Base-by-base conservation (phyloP, 169 alveolate species). In the Cystoisospora suis region DNA sequence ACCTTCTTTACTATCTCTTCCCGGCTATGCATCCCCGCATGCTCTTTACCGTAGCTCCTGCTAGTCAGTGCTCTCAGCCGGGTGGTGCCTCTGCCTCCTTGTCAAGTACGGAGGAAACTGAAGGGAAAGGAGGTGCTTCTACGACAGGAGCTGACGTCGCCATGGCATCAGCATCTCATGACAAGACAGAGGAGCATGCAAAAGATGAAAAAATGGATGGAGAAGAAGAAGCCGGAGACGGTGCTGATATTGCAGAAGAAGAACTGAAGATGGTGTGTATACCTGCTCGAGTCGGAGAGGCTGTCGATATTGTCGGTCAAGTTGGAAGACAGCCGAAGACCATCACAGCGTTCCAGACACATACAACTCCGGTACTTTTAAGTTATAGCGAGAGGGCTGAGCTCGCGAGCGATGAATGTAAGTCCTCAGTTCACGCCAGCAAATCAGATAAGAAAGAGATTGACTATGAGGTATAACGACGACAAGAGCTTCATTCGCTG, bases 301-400 rank as follows among this genome's bases (percentile, higher is more conserved):
- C 99, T 29, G 98, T 97, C 17, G 99, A 98, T 90, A 95, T 94
- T 32, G 99, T 97, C 5, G 99, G 98, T 40, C 96, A 95, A 86
- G 97, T 97, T 29, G 99, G 99, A 45, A 75, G 92, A 70, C 90
- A 89, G 53, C 93, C 93, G 44, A 85, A 85, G 81, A 72, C 92
- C 40, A 93, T 88, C 38, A 80, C 90, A 86, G 96, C 99, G 47
- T 98, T 99, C 96, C 99, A 98, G 94, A 99, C 99, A 20, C 99
- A 99, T 93, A 97, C 97, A 40, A 97, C 99, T 9, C 99, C 99
- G 34, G 99, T 98, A 46, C 90, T 94, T 40, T 93, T 92, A n/a
- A 81, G 87, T 75, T 85, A 75, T 85, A 79, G 91, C 83, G 95
- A 93, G 88, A 75, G 95, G 58, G 95, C 95, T 38, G 95, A 93